These are phyloP conservation scores for Kodamaea derodonti DNA, from an alignment of 1,139 yeast species.

Conservation along the genomic window DNA sequence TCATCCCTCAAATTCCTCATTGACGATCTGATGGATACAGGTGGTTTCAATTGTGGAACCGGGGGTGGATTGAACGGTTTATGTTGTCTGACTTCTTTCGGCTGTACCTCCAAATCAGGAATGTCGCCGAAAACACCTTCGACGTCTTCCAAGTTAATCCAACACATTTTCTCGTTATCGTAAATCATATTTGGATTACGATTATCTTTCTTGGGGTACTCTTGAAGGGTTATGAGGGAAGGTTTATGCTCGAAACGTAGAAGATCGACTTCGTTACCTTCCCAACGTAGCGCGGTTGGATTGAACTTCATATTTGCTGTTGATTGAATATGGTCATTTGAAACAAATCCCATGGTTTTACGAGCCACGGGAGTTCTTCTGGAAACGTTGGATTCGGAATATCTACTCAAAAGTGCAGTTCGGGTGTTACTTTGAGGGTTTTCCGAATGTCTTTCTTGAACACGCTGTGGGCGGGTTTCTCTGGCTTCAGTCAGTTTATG, in stretches of 20 bases:
- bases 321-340: conserved; percentile 14
- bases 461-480: not conserved
- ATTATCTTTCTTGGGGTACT: conserved; percentile 16
- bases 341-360: conserved; percentile 22
- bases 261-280: conserved; percentile 63
- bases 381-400: conserved; percentile 23
- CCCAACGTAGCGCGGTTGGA: conserved; percentile 54
- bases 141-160: conserved; percentile 37
- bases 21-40: conserved; percentile 3
- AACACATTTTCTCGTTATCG: conserved; percentile 54
- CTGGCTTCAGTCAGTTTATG: conserved; percentile 9
- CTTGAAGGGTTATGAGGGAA: conserved; percentile 32
- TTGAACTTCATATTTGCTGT: conserved; percentile 48
- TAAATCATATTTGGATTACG: conserved; percentile 49
- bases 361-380: too few species aligned
- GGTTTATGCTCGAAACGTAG: conserved; percentile 30
- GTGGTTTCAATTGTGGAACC: conserved; percentile 5
- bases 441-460: conserved; percentile 5
- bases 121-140: conserved; percentile 53
- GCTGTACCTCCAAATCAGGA: conserved; percentile 30
- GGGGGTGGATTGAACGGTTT: conserved; percentile 2
- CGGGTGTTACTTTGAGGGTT: conserved; percentile 15
- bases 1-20: conserved; percentile 2
- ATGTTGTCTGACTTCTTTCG: not conserved
- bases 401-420: conserved; percentile 22